These are phyloP conservation scores for Podospora pseudoanserina DNA, from an alignment of 495 filamentous ascomycete species.

Conservation along the genomic window DNA sequence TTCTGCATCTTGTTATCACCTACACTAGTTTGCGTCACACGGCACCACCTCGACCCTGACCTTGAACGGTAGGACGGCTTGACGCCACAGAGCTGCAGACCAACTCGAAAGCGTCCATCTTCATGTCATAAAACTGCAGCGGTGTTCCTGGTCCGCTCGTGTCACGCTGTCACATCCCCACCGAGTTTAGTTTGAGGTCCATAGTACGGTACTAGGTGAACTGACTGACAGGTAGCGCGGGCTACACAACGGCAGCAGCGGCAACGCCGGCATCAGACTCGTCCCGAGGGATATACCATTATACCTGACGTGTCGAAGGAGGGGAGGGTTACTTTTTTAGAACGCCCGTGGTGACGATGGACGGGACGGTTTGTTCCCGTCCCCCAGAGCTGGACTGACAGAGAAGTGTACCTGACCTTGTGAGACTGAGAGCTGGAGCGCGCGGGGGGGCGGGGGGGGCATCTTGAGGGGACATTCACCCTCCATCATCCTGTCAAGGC, in stretches of 20 bases:
- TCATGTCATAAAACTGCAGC: background rate
- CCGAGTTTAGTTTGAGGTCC: background rate
- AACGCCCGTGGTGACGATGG: background rate
- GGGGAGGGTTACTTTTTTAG: background rate
- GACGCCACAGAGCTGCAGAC: conserved; percentile 1
- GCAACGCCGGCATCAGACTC: background rate
- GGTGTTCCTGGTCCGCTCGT: conserved; percentile 1
- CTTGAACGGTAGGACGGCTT: background rate
- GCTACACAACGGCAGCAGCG: background rate
- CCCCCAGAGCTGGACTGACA: background rate
- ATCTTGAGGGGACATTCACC: background rate
- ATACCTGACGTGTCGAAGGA: background rate
- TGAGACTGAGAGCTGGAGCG: background rate
- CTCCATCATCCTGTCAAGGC: background rate
- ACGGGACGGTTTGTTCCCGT: conserved; percentile 3
- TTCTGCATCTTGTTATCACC: background rate
- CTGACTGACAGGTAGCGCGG: background rate
- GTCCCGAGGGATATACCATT: background rate
- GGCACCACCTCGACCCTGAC: background rate
- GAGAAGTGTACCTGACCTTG: background rate
- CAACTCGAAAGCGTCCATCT: background rate
- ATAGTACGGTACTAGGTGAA: background rate
- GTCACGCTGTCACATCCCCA: background rate
- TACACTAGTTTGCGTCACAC: background rate
- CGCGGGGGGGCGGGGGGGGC: background rate